These are phyloP conservation scores for Gaeumannomyces sp. DNA, from an alignment of 2,329 filamentous ascomycete genomes.

Conservation along the genomic window DNA sequence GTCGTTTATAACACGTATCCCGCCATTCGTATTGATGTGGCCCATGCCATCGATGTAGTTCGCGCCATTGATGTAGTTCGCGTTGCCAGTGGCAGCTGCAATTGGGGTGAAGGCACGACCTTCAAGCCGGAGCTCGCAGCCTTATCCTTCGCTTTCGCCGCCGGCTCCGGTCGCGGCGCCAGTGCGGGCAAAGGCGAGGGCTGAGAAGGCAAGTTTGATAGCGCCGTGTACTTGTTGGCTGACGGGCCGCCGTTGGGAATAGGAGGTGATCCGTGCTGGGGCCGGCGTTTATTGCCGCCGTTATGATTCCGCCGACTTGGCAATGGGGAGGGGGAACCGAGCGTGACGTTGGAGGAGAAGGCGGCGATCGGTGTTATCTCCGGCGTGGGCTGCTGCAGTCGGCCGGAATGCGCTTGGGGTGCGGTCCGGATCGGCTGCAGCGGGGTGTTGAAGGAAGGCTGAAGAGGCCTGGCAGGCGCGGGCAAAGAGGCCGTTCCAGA, in stretches of 20 bases:
- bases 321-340: background rate
- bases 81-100: too few species aligned
- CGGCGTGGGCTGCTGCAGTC: background rate
- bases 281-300: background rate
- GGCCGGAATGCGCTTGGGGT: background rate
- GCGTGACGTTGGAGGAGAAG: background rate
- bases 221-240: background rate
- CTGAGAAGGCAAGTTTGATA: too few species aligned
- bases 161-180: too few species aligned
- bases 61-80: too few species aligned
- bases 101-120: too few species aligned
- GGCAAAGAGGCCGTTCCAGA: background rate
- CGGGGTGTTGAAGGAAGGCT: too few species aligned
- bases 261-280: background rate
- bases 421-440: background rate
- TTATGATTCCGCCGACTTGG: background rate
- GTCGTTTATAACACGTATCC: too few species aligned
- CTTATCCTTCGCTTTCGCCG: too few species aligned
- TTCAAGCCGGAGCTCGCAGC: too few species aligned
- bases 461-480: background rate
- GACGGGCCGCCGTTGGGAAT: background rate
- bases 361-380: background rate
- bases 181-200: too few species aligned
- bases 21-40: too few species aligned
- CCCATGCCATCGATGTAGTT: too few species aligned